These are phyloP conservation scores for Lachnellula cervina DNA, from an alignment of 2,329 filamentous ascomycete species.

Conservation along the genomic window DNA sequence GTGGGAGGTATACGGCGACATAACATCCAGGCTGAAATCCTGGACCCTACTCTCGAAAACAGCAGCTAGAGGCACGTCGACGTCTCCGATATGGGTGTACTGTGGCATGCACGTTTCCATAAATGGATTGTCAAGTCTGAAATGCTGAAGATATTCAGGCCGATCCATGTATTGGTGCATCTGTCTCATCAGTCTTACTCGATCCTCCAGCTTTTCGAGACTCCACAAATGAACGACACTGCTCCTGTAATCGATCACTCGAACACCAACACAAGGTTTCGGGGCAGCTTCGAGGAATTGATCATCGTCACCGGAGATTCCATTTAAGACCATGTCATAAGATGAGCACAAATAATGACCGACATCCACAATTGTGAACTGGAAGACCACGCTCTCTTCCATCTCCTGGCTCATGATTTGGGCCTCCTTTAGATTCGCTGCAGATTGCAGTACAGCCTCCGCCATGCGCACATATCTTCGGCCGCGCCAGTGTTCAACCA, in stretches of 20 bases:
- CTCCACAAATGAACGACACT: constrained; percentile 90
- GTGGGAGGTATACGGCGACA: constrained; percentile 87
- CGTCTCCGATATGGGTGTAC: constrained; percentile 89
- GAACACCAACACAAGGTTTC: constrained; percentile 86
- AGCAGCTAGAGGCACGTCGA: constrained; percentile 83
- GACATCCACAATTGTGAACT: constrained; percentile 86
- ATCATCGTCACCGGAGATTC: constrained; percentile 78
- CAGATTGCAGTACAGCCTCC: constrained; percentile 83
- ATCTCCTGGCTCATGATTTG: constrained; percentile 98
- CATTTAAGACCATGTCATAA: constrained; percentile 94
- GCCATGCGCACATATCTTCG: constrained; percentile 92
- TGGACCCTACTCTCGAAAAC: constrained; percentile 94
- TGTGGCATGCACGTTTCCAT: constrained; percentile 85
- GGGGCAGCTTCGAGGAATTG: constrained; percentile 71
- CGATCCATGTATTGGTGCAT: constrained; percentile 96
- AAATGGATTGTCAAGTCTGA: constrained; percentile 90
- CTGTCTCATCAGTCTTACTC: constrained; percentile 88
- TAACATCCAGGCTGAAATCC: constrained; percentile 85
- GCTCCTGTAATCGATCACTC: constrained; percentile 87
- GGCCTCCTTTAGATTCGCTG: constrained; percentile 84
- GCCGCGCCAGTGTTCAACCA: constrained; percentile 71
- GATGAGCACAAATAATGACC: constrained; percentile 88
- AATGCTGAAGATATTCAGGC: constrained; percentile 89
- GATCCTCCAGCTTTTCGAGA: constrained; percentile 81
- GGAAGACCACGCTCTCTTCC: constrained; percentile 87